Evolutionary conservation across 1,139 yeast species (phyloP), one percentile per base, ranked within the genome.

Genomic region (Geotrichum klebahnii): DNA sequence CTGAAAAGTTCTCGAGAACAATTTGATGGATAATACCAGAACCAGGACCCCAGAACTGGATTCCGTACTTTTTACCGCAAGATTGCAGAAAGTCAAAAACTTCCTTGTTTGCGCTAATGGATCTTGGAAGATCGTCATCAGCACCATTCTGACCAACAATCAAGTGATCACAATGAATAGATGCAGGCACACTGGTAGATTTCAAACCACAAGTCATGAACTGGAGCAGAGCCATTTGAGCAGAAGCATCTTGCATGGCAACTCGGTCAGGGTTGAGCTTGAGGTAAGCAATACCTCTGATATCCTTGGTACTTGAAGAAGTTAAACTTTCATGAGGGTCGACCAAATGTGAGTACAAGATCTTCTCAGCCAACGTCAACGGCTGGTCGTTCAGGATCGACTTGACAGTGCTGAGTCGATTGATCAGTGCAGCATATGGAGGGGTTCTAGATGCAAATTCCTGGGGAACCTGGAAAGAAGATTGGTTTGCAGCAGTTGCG

Each of bases 31-130:
- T 92, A 69, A 92, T 92, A 79, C 98, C 98, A 54, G 97, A 89
- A 71, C 97, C 97, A 70, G 98, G 97, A 72, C 86, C 87, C 98
- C 98, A 92, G 89, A 92, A 92, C 72, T 96, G 97, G 73, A 92
- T 86, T 81, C 89, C 86, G 79, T 90, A 92, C 77, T 90, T 90
- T 66, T 96, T 96, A 71, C 96, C 86, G 58, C 97, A 92, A 61
- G 95, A 74, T 56, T 88, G 80, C 74, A 92, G 81, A 79, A 92
- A 92, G 74, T 92, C 96, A 74, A 82, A 92, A 60, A 92, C 98
- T 76, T 92, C 98, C 77, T 85, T 88, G 81, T 92, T 92, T 68
- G 88, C 76, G 67, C 82, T 84, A 67, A 88, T 83, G 68, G 98
- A 97, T 73, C 96, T 84, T 53, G 82, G 83, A 74, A 92, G 82